Percentiles rank a stretch among this genome's conserved stretches.
These are phyloP conservation scores for Rhodotorula sp. DNA, from an alignment of 1,284 basidiomycete species.

Conservation along the genomic window DNA sequence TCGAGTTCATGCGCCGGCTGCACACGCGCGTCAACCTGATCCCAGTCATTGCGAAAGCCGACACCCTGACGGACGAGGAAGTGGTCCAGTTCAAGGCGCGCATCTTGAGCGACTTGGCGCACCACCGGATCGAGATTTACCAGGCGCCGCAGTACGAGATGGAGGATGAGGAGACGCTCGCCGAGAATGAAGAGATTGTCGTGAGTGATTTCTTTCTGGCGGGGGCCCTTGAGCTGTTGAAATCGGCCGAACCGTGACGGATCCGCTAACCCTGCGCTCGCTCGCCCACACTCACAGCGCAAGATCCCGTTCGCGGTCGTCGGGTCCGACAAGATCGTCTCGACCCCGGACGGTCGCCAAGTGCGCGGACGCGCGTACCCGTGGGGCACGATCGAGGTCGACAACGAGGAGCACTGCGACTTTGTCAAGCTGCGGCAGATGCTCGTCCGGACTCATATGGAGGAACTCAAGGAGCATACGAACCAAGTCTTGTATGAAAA, in stretches of 20 bases:
- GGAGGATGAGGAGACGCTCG: conserved; percentile 93
- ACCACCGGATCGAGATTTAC: conserved; percentile 94
- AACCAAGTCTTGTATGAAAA: conserved; percentile 92
- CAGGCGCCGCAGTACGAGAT: conserved; percentile 92
- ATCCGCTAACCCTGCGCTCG: no score
- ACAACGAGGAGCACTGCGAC: conserved; percentile 96
- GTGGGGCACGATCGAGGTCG: conserved; percentile 96
- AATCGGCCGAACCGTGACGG: no score
- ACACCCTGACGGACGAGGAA: conserved; percentile 94
- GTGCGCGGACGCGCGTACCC: conserved; percentile 91
- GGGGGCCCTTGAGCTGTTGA: no score
- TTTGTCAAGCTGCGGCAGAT: conserved; percentile 98
- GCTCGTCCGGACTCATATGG: conserved; percentile 97
- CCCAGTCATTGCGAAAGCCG: conserved; percentile 92
- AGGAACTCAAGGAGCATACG: conserved; percentile 91
- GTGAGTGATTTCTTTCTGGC: conserved; percentile 49
- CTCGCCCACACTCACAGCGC: conserved; percentile 55
- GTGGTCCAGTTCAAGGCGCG: conserved; percentile 79
- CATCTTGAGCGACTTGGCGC: conserved; percentile 85
- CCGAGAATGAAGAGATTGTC: conserved; percentile 92
- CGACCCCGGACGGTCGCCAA: conserved; percentile 76
- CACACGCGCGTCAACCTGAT: conserved; percentile 97
- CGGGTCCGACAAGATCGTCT: conserved; percentile 78
- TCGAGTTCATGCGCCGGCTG: conserved; percentile 94
- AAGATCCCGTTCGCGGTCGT: conserved; percentile 97